Evolutionary conservation across 257 asterid species (phyloP).

Genomic region (Ligustrum vulgare): DNA sequence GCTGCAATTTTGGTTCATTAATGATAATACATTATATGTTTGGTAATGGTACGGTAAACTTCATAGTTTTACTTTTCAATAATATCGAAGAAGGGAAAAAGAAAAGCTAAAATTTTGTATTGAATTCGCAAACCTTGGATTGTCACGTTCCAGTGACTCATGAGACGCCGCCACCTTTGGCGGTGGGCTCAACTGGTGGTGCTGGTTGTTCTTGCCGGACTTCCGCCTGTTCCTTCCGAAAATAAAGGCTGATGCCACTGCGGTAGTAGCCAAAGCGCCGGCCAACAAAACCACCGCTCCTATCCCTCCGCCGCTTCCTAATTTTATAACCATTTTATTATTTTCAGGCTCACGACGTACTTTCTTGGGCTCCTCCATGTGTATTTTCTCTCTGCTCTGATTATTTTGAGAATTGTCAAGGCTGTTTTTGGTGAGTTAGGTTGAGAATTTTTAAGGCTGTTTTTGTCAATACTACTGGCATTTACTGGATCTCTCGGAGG

Average conservation of each 20-base stretch:
- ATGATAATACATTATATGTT: neutral
- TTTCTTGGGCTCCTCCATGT: constrained; percentile 24
- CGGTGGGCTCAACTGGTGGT: constrained; percentile 20
- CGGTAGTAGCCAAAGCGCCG: constrained; percentile 69
- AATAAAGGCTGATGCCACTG: constrained; percentile 38
- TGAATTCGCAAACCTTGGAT: constrained; percentile 35
- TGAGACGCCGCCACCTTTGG: constrained; percentile 22
- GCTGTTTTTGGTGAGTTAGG: neutral
- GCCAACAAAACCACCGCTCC: constrained; percentile 57
- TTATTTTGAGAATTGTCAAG: constrained; percentile 11
- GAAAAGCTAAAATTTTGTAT: neutral
- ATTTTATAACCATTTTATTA: constrained; percentile 30
- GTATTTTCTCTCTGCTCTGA: neutral
- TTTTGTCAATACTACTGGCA: constrained; percentile 5
- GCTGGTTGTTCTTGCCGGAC: constrained; percentile 28
- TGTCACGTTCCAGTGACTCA: neutral
- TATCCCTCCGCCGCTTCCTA: constrained; percentile 39
- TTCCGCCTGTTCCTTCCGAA: constrained; percentile 33
- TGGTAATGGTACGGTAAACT: no score
- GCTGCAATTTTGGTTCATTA: constrained; percentile 26
- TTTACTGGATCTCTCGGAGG: constrained; percentile 33
- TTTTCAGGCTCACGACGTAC: constrained; percentile 18
- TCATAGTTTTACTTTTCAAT: no score
- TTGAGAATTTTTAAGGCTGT: constrained; percentile 4
- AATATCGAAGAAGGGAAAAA: no score